A percentile compares a stretch with the other conserved stretches of the same genome.
These are phyloP conservation scores for Ceratocystis diversiconidia DNA, from an alignment of 2,329 filamentous ascomycete genomes.

Conservation along the genomic window DNA sequence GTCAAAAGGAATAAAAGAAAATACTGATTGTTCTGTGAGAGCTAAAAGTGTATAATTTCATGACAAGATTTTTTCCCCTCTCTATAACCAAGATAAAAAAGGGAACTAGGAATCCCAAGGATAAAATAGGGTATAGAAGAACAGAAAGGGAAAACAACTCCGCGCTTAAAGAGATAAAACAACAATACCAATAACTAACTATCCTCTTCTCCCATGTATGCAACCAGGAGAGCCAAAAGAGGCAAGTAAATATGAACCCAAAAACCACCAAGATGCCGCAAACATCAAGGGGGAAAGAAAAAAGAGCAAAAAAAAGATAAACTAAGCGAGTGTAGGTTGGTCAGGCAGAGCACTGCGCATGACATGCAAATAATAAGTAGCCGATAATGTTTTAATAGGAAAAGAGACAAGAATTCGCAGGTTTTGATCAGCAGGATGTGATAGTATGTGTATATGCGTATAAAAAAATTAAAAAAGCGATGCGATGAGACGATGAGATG, in stretches of 20 bases:
- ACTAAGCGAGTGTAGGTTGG: conserved; percentile 3
- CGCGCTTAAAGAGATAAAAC: neutral
- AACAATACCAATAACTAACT: too few relatives aligned
- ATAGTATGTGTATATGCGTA: neutral
- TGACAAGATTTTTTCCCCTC: too few relatives aligned
- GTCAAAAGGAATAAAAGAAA: too few relatives aligned
- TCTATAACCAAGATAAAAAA: too few relatives aligned
- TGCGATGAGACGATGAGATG: neutral
- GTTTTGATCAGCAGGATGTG: neutral
- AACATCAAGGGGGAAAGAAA: neutral
- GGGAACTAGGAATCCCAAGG: too few relatives aligned
- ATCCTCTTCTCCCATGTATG: too few relatives aligned
- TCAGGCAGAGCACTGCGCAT: neutral
- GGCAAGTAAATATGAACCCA: neutral
- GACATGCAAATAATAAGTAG: neutral
- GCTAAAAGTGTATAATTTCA: too few relatives aligned
- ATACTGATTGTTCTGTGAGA: too few relatives aligned
- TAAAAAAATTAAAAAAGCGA: too few relatives aligned
- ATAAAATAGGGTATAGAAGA: neutral
- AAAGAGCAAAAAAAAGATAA: neutral
- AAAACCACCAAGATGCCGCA: neutral
- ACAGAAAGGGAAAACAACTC: neutral
- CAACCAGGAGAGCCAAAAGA: neutral
- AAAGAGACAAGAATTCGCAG: neutral
- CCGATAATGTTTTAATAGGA: neutral